These are phyloP conservation scores for Exophiala alcalophila DNA, from an alignment of 2,329 filamentous ascomycete genomes.

Conservation along the genomic window DNA sequence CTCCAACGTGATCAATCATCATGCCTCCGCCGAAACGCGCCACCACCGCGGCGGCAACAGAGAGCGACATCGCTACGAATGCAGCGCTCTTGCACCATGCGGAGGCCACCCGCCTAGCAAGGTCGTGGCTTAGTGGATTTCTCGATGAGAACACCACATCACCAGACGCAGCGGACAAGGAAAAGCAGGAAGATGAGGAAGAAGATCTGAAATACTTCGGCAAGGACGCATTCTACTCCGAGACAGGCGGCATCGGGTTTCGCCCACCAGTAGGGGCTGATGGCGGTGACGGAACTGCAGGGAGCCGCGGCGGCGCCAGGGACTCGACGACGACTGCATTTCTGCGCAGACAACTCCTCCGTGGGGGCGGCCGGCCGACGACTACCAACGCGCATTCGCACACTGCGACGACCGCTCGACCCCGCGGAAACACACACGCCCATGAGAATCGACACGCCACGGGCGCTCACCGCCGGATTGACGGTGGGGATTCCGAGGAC, in stretches of 20 bases:
- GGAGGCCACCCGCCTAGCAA: conserved; percentile 22
- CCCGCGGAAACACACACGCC: conserved; percentile 2
- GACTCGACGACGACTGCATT: conserved; percentile 21
- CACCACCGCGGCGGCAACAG: background rate
- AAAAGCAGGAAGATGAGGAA: conserved; percentile 2
- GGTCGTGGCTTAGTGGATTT: conserved; percentile 17
- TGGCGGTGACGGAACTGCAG: conserved; percentile 4
- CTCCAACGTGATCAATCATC: too few species aligned
- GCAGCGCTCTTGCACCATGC: conserved; percentile 20
- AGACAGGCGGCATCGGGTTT: conserved; percentile 19
- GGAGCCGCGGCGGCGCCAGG: too few species aligned
- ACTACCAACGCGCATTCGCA: background rate
- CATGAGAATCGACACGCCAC: background rate
- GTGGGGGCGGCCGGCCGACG: background rate
- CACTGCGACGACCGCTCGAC: conserved; percentile 4
- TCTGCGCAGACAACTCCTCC: conserved; percentile 21
- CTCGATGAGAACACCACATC: too few species aligned
- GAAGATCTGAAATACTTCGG: conserved; percentile 6
- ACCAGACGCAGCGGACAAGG: background rate
- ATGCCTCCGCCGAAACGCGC: background rate
- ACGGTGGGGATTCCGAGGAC: conserved; percentile 3
- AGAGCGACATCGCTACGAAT: conserved; percentile 21
- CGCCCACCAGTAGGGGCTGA: background rate
- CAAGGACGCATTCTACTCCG: conserved; percentile 13
- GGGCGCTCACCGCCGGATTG: background rate